phyloP scores from a whole-genome alignment of 2,329 filamentous ascomycete genomes.

The Teratosphaeria viscida region DNA sequence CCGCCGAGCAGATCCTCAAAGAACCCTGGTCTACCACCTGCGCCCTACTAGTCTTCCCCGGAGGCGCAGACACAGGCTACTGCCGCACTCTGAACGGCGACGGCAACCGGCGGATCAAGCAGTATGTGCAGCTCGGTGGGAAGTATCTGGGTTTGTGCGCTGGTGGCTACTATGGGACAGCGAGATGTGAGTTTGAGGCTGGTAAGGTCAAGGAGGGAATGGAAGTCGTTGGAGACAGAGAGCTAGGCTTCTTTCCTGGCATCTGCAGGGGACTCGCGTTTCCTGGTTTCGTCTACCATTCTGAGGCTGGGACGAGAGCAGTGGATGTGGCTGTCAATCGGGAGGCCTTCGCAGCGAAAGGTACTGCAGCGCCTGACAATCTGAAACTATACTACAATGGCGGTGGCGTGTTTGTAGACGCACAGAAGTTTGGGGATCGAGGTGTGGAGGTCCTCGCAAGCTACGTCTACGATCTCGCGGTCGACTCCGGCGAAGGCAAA shows the following conservation, averaged over 20 bases:
- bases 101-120: conserved; percentile 72
- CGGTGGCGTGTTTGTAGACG: conserved; percentile 84
- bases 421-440: conserved; percentile 47
- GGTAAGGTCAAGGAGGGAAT: conserved; percentile 55
- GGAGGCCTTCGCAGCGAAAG: conserved; percentile 39
- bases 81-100: conserved; percentile 77
- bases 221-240: conserved; percentile 75
- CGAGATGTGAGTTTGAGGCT: conserved; percentile 82
- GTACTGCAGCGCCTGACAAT: conserved; percentile 39
- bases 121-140: conserved; percentile 79
- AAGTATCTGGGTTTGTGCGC: conserved; percentile 87
- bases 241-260: conserved; percentile 81
- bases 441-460: conserved; percentile 74
- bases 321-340: conserved; percentile 53
- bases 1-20: conserved; percentile 66
- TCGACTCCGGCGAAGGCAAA: conserved; percentile 61
- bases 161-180: conserved; percentile 80
- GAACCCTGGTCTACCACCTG: conserved; percentile 87
- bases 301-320: conserved; percentile 71
- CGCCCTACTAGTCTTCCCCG: conserved; percentile 81
- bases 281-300: conserved; percentile 79
- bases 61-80: conserved; percentile 88
- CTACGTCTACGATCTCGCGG: conserved; percentile 63
- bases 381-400: conserved; percentile 87
- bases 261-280: conserved; percentile 80